Evolutionary conservation across 441 rosid species (phyloP), one percentile per base, ranked within the genome.

Genomic region (Adansonia gregorii): DNA sequence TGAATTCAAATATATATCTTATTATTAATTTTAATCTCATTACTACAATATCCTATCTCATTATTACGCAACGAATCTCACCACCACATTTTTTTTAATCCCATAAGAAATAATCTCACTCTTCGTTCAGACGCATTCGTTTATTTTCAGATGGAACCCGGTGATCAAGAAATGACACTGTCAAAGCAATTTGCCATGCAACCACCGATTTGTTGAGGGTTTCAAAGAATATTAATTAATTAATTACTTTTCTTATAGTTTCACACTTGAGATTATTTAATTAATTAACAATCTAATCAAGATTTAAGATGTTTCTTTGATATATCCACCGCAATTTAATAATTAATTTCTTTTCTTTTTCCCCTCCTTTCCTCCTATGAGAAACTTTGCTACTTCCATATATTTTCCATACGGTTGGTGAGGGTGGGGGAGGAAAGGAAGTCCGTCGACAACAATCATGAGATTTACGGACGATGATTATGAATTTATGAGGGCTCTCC

Each of bases 361-460:
- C 39, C 39, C 39, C 39, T 0, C 39, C 39, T 35, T 35, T 35
- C 4, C 39, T 35, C 39, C 39, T 45, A 22, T 4, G 22, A 46
- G 2, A 49, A 19, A 5, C 67, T 35, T 43, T 56, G 22, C 56
- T 65, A 61, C 45, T 41, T 41, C 45, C 45, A 17, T 8, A 51
- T 68, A 35, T 35, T 70, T 70, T 41, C 49, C 12, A 65, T 15
- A 51, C 15, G 72, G 82, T 82, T 76, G 87, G 85, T 78, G 83
- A 76, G 69, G 83, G 39, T 80, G 83, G 80, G 73, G 79, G 79
- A 78, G 45, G 45, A 41, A 64, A 35, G 39, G 39, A 35, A 35
- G 39, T 35, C 39, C 39, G 87, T 45, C 80, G 82, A 79, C 2
- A 41, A 52, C 74, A 75, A 85, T 85, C 66, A 80, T 82, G 78